Conservation (phyloP, 345 rosid genomes). For the Chamaenerion angustifolium region DNA sequence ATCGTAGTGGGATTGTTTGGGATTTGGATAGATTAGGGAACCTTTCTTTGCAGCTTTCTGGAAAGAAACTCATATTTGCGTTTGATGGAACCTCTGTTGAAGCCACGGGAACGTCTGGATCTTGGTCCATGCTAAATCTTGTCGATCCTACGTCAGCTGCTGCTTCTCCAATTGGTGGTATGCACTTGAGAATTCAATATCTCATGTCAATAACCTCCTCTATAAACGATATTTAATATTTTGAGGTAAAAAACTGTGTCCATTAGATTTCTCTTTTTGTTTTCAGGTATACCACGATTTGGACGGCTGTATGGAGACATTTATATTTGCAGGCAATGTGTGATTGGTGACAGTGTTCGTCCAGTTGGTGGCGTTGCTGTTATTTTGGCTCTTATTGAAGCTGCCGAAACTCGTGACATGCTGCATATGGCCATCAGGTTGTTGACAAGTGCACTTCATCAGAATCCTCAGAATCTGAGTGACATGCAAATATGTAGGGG, state of each 20-base stretch:
- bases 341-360: constrained; percentile 81
- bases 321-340: constrained; percentile 71
- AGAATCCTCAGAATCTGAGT: constrained; percentile 83
- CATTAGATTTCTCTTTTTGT: not conserved
- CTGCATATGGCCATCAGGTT: constrained; percentile 89
- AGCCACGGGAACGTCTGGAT: constrained; percentile 66
- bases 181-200: constrained; percentile 6
- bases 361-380: constrained; percentile 87
- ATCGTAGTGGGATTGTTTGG: constrained; percentile 99
- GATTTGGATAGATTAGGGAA: constrained; percentile 83
- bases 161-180: constrained; percentile 99
- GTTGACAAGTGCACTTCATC: constrained; percentile 90
- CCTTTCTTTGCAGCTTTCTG: constrained; percentile 81
- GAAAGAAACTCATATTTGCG: constrained; percentile 94
- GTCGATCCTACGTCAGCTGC: constrained; percentile 98
- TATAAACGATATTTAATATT: not conserved
- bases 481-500: constrained; percentile 98
- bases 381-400: constrained; percentile 85
- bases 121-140: constrained; percentile 78
- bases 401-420: constrained; percentile 90
- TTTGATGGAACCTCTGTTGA: constrained; percentile 92
- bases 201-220: not conserved
- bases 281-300: constrained; percentile 87
- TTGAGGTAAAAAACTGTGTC: not conserved
- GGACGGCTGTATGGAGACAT: constrained; percentile 86